Evolutionary conservation across 768 basidiomycete genomes (phyloP).

Genomic region (Rhodocollybia butyracea): DNA sequence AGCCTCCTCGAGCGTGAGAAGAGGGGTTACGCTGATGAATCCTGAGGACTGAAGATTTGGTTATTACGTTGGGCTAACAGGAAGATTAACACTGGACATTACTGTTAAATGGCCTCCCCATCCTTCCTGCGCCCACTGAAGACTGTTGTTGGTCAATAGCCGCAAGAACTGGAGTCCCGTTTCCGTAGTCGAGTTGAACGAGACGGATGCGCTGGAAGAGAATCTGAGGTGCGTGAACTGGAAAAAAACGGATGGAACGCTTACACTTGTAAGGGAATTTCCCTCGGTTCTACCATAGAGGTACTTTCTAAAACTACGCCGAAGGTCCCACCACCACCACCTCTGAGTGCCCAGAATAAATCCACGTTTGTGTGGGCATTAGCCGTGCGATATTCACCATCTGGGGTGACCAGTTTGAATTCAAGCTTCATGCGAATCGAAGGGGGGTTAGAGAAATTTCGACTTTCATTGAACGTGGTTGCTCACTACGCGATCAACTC

Average conservation of each 20-base stretch:
- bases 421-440: conserved; percentile 18
- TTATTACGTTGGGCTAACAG: no score
- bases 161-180: conserved; percentile 21
- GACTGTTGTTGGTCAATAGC: conserved; percentile 25
- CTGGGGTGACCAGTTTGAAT: conserved; percentile 32
- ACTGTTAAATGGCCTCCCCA: conserved; percentile 38
- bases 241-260: not conserved
- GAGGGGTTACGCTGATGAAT: conserved; percentile 28
- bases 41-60: conserved; percentile 12
- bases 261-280: conserved; percentile 18
- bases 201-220: conserved; percentile 21
- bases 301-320: conserved; percentile 24
- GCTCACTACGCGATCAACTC: conserved; percentile 22
- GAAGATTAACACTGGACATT: no score
- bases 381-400: conserved; percentile 27
- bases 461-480: not conserved
- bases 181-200: conserved; percentile 17
- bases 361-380: conserved; percentile 30
- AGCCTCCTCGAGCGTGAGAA: conserved; percentile 22
- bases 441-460: not conserved
- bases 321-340: conserved; percentile 35
- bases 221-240: not conserved
- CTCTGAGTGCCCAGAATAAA: conserved; percentile 31
- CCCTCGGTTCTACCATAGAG: conserved; percentile 13
- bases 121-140: conserved; percentile 28